Evolutionary conservation across 2,329 filamentous ascomycete genomes (phyloP).

Genomic region (Fusarium equiseti): DNA sequence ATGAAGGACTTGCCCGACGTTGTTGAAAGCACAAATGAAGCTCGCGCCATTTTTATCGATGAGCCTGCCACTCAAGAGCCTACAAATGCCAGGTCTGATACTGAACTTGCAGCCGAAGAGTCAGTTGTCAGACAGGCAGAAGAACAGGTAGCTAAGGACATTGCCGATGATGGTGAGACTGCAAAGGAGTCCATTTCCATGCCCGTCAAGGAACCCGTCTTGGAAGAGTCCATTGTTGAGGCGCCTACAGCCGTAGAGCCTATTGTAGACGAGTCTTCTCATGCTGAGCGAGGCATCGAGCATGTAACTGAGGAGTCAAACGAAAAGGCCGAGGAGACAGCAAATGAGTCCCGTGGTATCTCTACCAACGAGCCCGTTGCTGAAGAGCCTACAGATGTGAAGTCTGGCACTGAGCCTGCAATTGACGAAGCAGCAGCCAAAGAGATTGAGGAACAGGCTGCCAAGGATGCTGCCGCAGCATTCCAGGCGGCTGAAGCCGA

Average conservation of each 20-base stretch:
- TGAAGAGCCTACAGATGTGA: conserved; percentile 3
- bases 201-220: not conserved
- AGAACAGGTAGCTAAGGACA: not conserved
- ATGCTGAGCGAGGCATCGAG: not conserved
- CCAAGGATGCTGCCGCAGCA: not conserved
- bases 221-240: not conserved
- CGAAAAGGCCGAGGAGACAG: not conserved
- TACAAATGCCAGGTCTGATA: not conserved
- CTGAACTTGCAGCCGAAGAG: not conserved
- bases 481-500: not conserved
- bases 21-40: not conserved
- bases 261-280: not conserved
- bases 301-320: not conserved
- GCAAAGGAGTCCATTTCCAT: not conserved
- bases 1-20: not conserved
- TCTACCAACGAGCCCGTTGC: not conserved
- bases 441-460: not conserved
- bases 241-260: not conserved
- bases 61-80: not conserved
- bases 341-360: not conserved
- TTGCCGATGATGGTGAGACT: not conserved
- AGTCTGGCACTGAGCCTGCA: not conserved
- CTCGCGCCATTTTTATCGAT: not conserved
- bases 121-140: not conserved
- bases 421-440: not conserved